These are phyloP conservation scores for Aristolochia californica DNA, from an alignment of 164 flowering plant species.

Conservation along the genomic window DNA sequence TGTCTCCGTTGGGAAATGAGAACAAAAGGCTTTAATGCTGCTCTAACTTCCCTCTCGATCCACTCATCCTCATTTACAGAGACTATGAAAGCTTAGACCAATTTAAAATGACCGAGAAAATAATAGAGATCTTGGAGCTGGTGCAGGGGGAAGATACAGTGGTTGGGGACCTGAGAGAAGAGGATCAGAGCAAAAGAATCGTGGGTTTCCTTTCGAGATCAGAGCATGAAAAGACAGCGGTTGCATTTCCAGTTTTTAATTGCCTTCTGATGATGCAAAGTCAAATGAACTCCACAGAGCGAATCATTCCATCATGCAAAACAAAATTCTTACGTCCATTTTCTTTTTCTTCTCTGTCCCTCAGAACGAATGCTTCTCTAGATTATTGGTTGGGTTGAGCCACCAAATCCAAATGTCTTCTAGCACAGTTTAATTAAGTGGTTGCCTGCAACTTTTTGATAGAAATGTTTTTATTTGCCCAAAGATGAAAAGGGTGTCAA, in stretches of 20 bases:
- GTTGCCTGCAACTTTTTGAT: too few species aligned
- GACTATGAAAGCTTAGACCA: neutral
- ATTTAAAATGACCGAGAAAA: slow-evolving; percentile 2
- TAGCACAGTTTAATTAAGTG: slow-evolving; percentile 8
- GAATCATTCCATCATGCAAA: slow-evolving; percentile 1
- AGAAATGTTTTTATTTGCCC: too few species aligned
- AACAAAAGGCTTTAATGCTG: slow-evolving; percentile 1
- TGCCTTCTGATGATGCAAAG: slow-evolving; percentile 14
- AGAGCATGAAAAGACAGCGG: slow-evolving; percentile 35
- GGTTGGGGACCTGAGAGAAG: slow-evolving; percentile 3
- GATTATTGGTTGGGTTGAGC: slow-evolving; percentile 31
- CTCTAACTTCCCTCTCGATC: neutral
- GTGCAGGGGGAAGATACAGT: slow-evolving; percentile 3
- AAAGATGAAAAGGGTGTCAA: too few species aligned
- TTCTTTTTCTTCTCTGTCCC: neutral
- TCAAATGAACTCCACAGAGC: too few species aligned
- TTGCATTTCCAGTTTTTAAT: slow-evolving; percentile 27
- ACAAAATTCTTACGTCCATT: neutral
- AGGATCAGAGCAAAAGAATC: slow-evolving; percentile 1
- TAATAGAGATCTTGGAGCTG: neutral
- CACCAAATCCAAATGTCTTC: slow-evolving; percentile 47
- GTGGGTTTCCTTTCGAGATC: slow-evolving; percentile 14
- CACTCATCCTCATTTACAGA: neutral
- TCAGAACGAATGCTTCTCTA: neutral
- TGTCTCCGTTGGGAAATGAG: neutral